Evolutionary conservation across 1,139 yeast genomes (phyloP), one percentile per base, ranked within the genome.

Genomic region (Pneumocystis canis): DNA sequence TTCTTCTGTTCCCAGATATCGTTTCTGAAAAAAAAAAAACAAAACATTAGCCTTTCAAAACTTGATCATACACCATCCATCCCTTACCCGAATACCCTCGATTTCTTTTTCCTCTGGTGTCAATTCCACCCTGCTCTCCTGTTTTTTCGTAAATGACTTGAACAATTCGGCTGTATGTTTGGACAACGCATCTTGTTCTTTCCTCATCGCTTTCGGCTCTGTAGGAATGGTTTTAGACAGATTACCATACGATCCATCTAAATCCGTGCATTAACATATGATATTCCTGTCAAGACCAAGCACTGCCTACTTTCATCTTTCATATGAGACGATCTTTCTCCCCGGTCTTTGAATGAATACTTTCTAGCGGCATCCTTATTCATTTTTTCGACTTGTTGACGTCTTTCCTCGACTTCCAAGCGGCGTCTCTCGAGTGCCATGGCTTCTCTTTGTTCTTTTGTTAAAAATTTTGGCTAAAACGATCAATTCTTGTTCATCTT

Each of bases 401-500:
- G n/a, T n/a, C n/a, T n/a, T n/a, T n/a, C n/a, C n/a, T n/a, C n/a
- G n/a, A n/a, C n/a, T n/a, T n/a, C n/a, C n/a, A n/a, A n/a, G n/a
- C 65, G 63, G 56, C 69, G 65, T 56, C 67, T 67, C 60, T 71
- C 71, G 41, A 68, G 63, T 1, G 74, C 74, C 56, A 79, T 66
- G 61, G 73, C 72, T 18, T 74, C 75, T 62, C 87, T 72, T 64
- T 81, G 78, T 54, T 72, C 73, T 67, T 18, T 30, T 6, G 62
- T 41, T 9, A 84, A 69, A 67, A 81, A 83, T 41, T 62, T 64
- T 14, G 70, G 71, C 64, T 65, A 59, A 16, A 60, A 18, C 2
- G 32, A 39, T 30, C 37, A 47, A 47, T 7, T 9, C n/a, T n/a
- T n/a, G 25, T 3, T 18, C 14, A 37, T 41, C 11, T n/a, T 30